A percentile compares a stretch with the other conserved stretches of the same genome.
These are phyloP conservation scores for Penicillium glabrum DNA, from an alignment of 2,329 filamentous ascomycete species.

Conservation along the genomic window DNA sequence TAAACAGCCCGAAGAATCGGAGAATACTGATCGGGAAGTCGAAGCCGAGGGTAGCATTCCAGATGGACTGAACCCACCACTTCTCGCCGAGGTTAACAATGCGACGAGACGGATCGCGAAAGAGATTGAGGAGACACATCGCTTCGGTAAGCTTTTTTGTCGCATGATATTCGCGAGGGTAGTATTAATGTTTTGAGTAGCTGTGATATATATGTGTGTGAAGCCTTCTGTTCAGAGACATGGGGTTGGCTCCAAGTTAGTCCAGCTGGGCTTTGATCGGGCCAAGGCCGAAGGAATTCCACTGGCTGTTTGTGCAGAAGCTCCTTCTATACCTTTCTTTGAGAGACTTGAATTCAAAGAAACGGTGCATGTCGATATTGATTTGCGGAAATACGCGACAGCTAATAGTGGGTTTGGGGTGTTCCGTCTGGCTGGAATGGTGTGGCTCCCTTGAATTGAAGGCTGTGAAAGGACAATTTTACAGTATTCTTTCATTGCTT, in stretches of 20 bases:
- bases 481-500: neutral
- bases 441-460: slow-evolving; percentile 7
- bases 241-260: slow-evolving; percentile 9
- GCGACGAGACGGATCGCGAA: neutral
- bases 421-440: slow-evolving; percentile 16
- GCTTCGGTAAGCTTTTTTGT: neutral
- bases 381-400: slow-evolving; percentile 15
- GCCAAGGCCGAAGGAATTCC: slow-evolving; percentile 1
- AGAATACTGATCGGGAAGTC: neutral
- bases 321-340: slow-evolving; percentile 15
- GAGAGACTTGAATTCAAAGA: slow-evolving; percentile 12
- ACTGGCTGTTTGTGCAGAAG: slow-evolving; percentile 9
- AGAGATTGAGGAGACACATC: neutral
- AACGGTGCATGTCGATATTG: slow-evolving; percentile 15
- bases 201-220: slow-evolving; percentile 13
- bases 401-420: slow-evolving; percentile 16
- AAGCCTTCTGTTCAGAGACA: slow-evolving; percentile 5
- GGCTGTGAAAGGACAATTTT: neutral
- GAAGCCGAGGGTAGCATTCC: neutral
- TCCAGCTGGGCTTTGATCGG: slow-evolving; percentile 4
- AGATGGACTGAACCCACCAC: slow-evolving; percentile 1
- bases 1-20: neutral
- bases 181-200: slow-evolving; percentile 2
- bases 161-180: neutral
- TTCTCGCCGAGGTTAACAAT: slow-evolving; percentile 1